Evolutionary conservation across 148 eudicot genomes (phyloP), one percentile per base, ranked within the genome.

Genomic region (Nyssa sinensis): DNA sequence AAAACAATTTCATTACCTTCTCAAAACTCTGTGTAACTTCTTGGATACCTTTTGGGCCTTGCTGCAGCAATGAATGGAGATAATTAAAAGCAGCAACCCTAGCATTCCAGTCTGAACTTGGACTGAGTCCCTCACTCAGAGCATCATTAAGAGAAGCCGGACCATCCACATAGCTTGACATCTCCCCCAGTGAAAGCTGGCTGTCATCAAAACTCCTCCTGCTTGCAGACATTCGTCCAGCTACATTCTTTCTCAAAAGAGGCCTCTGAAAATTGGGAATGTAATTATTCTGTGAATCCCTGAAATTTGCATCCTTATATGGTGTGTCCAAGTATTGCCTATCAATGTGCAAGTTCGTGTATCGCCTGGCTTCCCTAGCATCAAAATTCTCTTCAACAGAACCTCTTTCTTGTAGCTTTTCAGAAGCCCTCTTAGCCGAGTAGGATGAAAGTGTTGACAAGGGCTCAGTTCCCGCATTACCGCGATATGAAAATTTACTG

Each of bases 1-100:
- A 93, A 80, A 95, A 95, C 65, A 95, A 83, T 79, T 93, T 95
- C 99, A 95, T 95, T 62, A 95, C 97, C 88, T 95, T 95, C 75
- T 95, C 99, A 82, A 95, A 95, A 62, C 85, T 95, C 79, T 90
- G 99, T 24, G 84, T 80, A 55, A 95, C 78, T 85, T 95, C 99
- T 81, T 92, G 99, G 75, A 93, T 81, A 44, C 99, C 97, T 75
- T 87, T 84, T 62, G 93, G 86, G 25, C 97, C 99, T 84, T 88
- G 97, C 86, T 89, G 91, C 69, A 95, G 79, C 71, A 89, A 83
- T 66, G 97, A 80, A 62, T 86, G 91, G 32, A 95, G 85, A 80
- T 88, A 93, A 85, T 88, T 93, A 82, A 93, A 95, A 81, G 98
- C 99, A 75, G 97, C 86, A 81, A 95, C 99, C 76, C 99, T 86